Evolutionary conservation across 768 basidiomycete species (phyloP), one percentile per base, ranked within the genome.

Genomic region (Tulasnella sp.): DNA sequence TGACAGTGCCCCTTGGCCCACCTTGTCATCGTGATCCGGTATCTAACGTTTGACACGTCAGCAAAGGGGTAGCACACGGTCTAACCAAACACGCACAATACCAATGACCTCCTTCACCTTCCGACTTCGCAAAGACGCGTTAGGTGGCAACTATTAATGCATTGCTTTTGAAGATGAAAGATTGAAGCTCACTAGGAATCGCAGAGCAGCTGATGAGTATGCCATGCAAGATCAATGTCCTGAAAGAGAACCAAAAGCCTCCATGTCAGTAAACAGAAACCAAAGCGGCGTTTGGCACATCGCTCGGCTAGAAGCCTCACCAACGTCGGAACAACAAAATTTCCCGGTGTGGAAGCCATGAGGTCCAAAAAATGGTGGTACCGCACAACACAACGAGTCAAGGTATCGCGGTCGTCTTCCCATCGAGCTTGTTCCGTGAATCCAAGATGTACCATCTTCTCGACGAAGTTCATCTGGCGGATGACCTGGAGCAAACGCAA

Each of bases 11-110:
- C 82, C 83, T 82, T 90, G 88, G 40, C 87, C 88, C 5, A 91
- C 87, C 79, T 86, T 88, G 82, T 89, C 86, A 77, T 89, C 89
- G 77, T 84, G 83, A 88, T 91, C 82, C 34, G 78, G 80, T 16
- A 19, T 39, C 78, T 77, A 56, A 21, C n/a, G 39, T 56, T 1
- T 10, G 24, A n/a, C 5, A 56, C 39, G 68, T 62, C 1, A 75
- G n/a, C 3, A 14, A 42, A 42, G 9, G 42, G 16, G 42, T 10
- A 42, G 9, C 42, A 42, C 16, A 42, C 3, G 16, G 42, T 8
- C 9, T 8, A 31, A 3, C 1, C 9, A 68, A 36, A 8, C 14
- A n/a, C 71, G 44, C 71, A 75, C 38, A 42, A 58, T 79, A 62
- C 73, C 73, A 3, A 48, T 58, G 14, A 62, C 42, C 2, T 42